Conservation (phyloP, 2,329 filamentous ascomycete species). For the Dothistroma pini region DNA sequence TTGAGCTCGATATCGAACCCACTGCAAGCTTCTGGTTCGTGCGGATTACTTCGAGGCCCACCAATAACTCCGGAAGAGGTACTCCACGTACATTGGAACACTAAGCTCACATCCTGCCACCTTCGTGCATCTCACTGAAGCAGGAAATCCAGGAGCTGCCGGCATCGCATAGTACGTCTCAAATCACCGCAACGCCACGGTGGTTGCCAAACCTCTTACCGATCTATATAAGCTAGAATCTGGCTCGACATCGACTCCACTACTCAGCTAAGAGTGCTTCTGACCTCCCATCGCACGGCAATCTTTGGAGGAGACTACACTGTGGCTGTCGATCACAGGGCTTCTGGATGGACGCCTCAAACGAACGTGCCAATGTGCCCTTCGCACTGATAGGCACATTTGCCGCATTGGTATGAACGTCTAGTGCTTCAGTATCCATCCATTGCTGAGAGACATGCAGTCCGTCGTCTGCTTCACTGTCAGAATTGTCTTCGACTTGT, state of each 20-base stretch:
- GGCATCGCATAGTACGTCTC: background rate
- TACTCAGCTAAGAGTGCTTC: background rate
- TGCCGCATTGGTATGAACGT: constrained; percentile 13
- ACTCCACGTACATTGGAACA: background rate
- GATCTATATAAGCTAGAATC: background rate
- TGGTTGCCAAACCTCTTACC: background rate
- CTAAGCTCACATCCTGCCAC: background rate
- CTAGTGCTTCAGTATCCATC: background rate
- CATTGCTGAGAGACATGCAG: constrained; percentile 10
- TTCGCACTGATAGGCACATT: constrained; percentile 12
- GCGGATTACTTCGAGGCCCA: too few species aligned
- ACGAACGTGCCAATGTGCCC: constrained; percentile 4
- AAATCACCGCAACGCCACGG: background rate
- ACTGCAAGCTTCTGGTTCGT: too few species aligned
- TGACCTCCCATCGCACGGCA: background rate
- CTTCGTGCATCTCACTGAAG: background rate
- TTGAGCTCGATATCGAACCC: too few species aligned
- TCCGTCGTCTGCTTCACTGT: constrained; percentile 19
- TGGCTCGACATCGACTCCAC: background rate
- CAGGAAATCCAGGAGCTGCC: background rate
- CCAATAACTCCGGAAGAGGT: too few species aligned
- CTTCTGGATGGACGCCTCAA: constrained; percentile 5
- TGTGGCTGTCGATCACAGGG: background rate
- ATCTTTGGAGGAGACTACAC: too few species aligned
- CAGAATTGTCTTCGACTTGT: constrained; percentile 37